Base-by-base conservation (phyloP, 352 stramenopile species). In the Globisporangium abappressorium region DNA sequence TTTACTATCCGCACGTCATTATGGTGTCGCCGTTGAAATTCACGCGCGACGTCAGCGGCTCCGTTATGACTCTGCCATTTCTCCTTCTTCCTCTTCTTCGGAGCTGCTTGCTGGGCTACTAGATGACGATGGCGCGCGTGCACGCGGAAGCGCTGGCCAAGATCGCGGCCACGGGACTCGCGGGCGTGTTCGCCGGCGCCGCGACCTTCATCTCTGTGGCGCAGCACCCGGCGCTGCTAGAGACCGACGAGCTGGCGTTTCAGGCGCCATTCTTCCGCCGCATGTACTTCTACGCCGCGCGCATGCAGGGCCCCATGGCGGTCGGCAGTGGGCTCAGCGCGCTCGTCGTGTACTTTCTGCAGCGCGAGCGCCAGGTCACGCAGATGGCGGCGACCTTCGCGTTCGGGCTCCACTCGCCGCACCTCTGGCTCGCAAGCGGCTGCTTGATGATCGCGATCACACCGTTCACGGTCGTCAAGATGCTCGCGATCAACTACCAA, bases 261-360 rank as follows among this genome's bases (percentile, higher is more conserved):
- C 85, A 92, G 54, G 84, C 81, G 7, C 78, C 84, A 1, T 93
- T 90, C 72, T 93, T 93, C 71, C 76, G 82, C 7, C 79, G 81
- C 57, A 91, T 93, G 82, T 91, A 93, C 74, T 90, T 86, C 61
- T 83, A 89, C 68, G 85, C 85, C 0, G 78, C 83, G 22, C 80
- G 82, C 2, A 79, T 92, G 70, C 81, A 92, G 49, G 85, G 74
- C 0, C 82, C 85, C 9, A 61, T 91, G 66, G 79, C 80, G 14
- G 30, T 90, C 28, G 73, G 80, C 30, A 91, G 82, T 49, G 81
- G 84, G 0, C 20, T 85, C 49, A 81, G 79, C 59, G 76, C 85
- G 2, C 34, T 90, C 33, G 65, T 75, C 0, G 84, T 89, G 36
- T 79, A 77, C 9, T 64, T 81, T 12, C 51, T 88, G 30, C 79